Percentiles rank a stretch among this genome's conserved stretches.
These are phyloP conservation scores for Calamus simplicifolius DNA, from an alignment of 176 grass and related monocot genomes.

Conservation along the genomic window DNA sequence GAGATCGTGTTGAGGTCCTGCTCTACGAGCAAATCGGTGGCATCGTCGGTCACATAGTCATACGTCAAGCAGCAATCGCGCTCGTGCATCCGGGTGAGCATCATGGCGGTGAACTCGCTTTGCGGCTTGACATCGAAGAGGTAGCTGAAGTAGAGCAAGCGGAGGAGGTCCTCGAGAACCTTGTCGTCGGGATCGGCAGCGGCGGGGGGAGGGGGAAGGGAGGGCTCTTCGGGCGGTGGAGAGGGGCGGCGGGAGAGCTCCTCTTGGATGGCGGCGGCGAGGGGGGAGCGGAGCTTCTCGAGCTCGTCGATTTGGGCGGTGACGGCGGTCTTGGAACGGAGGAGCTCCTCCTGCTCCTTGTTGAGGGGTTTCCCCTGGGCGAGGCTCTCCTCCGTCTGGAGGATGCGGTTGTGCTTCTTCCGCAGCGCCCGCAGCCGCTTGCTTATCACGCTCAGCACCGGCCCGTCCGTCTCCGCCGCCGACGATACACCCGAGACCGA, in stretches of 20 bases:
- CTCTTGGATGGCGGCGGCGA: conserved; percentile 59
- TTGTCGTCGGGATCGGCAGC: neutral
- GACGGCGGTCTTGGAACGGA: conserved; percentile 78
- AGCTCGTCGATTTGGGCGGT: conserved; percentile 66
- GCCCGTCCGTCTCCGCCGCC: conserved; percentile 53
- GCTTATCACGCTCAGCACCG: conserved; percentile 59
- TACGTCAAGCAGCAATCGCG: conserved; percentile 82
- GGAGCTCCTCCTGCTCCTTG: conserved; percentile 87
- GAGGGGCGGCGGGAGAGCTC: conserved; percentile 37
- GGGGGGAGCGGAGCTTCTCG: conserved; percentile 68
- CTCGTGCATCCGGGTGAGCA: conserved; percentile 71
- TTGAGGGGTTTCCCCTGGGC: conserved; percentile 70
- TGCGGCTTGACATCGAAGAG: conserved; percentile 80
- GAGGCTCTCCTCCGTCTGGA: conserved; percentile 84
- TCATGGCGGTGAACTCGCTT: conserved; percentile 56
- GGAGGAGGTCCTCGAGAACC: conserved; percentile 45
- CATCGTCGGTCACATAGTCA: conserved; percentile 82
- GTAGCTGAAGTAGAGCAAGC: conserved; percentile 72
- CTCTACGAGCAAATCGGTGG: conserved; percentile 57
- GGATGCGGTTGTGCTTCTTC: conserved; percentile 94
- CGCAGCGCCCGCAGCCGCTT: conserved; percentile 86
- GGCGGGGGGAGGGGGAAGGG: neutral
- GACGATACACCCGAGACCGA: neutral
- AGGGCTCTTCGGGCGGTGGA: neutral
- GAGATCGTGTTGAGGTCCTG: conserved; percentile 64